These are phyloP conservation scores for Ceratobasidium sp. DNA, from an alignment of 1,284 basidiomycete genomes.

Conservation along the genomic window DNA sequence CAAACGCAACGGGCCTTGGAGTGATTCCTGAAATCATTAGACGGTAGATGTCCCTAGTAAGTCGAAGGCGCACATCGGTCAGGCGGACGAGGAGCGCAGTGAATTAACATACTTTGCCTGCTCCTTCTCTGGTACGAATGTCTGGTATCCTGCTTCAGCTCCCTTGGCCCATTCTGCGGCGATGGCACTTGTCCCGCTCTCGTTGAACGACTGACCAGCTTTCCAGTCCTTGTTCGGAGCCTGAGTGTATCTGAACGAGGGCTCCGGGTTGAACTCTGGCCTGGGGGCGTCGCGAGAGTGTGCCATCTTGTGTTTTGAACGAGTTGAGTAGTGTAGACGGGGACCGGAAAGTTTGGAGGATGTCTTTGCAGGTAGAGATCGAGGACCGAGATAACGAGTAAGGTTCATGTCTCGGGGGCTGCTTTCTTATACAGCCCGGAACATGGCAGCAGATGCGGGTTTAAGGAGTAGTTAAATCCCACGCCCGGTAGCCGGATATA, in stretches of 20 bases:
- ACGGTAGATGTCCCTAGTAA: slow-evolving; percentile 61
- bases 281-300: slow-evolving; percentile 25
- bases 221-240: slow-evolving; percentile 65
- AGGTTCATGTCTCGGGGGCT: background rate
- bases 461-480: too few relatives aligned
- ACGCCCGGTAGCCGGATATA: too few relatives aligned
- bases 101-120: slow-evolving; percentile 58
- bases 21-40: slow-evolving; percentile 74
- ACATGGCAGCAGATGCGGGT: too few relatives aligned
- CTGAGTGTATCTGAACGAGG: slow-evolving; percentile 58
- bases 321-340: background rate
- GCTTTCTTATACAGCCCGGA: background rate
- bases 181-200: slow-evolving; percentile 60
- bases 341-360: background rate
- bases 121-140: slow-evolving; percentile 62
- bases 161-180: slow-evolving; percentile 62
- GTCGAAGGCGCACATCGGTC: background rate
- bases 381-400: background rate
- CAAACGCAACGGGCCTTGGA: slow-evolving; percentile 79
- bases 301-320: slow-evolving; percentile 25
- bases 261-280: slow-evolving; percentile 53
- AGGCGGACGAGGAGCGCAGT: background rate
- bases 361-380: too few relatives aligned
- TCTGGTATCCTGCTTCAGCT: slow-evolving; percentile 65
- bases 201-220: slow-evolving; percentile 63